Evolutionary conservation across 768 basidiomycete genomes (phyloP).

Genomic region (Pleurotus platypus): DNA sequence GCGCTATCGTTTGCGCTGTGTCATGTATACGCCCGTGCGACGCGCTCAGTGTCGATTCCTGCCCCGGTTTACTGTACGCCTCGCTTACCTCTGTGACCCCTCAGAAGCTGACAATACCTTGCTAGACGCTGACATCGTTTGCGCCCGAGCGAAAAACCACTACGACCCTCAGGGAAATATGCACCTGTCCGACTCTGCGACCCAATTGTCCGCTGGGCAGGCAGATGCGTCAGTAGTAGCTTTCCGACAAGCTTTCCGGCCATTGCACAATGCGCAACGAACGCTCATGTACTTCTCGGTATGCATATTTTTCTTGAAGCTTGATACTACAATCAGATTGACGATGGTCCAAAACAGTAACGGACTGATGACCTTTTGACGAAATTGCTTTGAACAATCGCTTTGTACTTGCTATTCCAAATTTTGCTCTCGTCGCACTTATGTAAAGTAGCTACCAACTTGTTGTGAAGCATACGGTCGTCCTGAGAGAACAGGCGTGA

Average conservation of each 20-base stretch:
- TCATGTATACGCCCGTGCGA: constrained; percentile 64
- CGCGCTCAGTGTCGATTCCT: constrained; percentile 78
- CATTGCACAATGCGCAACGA: constrained; percentile 47
- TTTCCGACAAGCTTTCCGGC: constrained; percentile 53
- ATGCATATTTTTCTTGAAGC: constrained; percentile 10
- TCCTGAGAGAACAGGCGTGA: no score
- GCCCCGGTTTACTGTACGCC: constrained; percentile 77
- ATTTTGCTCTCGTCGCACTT: no score
- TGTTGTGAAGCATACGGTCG: no score
- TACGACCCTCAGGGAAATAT: constrained; percentile 59
- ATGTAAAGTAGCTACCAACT: no score
- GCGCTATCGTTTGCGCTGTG: constrained; percentile 61
- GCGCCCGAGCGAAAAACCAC: constrained; percentile 77
- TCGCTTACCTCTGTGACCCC: neutral
- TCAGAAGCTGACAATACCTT: neutral
- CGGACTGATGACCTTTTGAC: no score
- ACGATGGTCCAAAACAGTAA: no score
- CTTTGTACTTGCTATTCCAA: no score
- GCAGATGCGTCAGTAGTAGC: constrained; percentile 40
- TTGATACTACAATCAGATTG: no score
- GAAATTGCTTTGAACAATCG: no score
- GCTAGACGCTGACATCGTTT: constrained; percentile 32
- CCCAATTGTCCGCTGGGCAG: constrained; percentile 37
- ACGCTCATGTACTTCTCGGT: constrained; percentile 62
- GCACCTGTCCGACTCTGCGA: constrained; percentile 59